Conservation (phyloP, 2,329 filamentous ascomycete genomes). For the Phialocephala sp. region DNA sequence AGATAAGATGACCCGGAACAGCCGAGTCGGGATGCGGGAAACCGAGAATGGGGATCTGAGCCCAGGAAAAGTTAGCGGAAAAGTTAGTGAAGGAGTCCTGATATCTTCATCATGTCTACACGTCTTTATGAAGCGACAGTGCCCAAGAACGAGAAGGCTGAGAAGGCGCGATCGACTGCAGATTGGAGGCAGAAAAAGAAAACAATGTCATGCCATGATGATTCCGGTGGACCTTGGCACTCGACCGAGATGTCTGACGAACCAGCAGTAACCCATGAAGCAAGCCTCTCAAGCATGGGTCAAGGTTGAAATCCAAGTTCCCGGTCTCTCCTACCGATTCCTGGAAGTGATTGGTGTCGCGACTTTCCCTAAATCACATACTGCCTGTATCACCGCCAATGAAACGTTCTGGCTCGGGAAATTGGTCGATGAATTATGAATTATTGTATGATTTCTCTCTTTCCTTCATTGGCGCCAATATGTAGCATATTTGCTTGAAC, state of each 20-base stretch:
- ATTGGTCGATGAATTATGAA: not conserved
- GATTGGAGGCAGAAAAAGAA: not conserved
- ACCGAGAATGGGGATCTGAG: not conserved
- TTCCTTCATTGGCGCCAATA: slow-evolving; percentile 38
- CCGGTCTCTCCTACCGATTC: too few relatives aligned
- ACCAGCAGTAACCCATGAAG: too few relatives aligned
- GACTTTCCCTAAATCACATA: not conserved
- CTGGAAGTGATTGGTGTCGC: too few relatives aligned
- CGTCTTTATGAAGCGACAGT: not conserved
- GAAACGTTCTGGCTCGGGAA: not conserved
- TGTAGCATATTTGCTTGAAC: slow-evolving; percentile 45
- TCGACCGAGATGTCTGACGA: too few relatives aligned
- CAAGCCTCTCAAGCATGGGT: too few relatives aligned
- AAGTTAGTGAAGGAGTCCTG: too few relatives aligned
- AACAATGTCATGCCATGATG: slow-evolving; percentile 1
- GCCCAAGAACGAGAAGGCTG: not conserved
- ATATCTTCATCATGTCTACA: too few relatives aligned
- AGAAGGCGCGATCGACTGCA: not conserved
- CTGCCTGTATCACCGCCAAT: not conserved
- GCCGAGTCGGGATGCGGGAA: slow-evolving; percentile 1
- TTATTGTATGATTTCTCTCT: not conserved
- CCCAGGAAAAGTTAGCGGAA: too few relatives aligned
- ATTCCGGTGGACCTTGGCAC: not conserved
- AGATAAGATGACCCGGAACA: slow-evolving; percentile 7
- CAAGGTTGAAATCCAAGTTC: too few relatives aligned